Conservation (phyloP, 768 basidiomycete species). For the Fomitopsis serialis region DNA sequence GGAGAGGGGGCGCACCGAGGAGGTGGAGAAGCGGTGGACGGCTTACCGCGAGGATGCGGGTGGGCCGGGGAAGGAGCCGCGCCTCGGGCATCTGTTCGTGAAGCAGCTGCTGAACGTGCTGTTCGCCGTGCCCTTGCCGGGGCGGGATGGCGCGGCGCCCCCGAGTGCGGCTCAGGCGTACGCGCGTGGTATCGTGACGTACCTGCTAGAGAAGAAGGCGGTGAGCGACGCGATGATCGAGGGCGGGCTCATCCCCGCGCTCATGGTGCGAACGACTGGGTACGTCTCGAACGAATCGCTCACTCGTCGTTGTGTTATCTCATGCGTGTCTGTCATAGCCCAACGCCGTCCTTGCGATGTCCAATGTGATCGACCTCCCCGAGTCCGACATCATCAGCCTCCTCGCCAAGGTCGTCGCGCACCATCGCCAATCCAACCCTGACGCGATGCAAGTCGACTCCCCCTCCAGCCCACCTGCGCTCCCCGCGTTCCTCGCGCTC, state of each 20-base stretch:
- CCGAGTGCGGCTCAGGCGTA: constrained; percentile 28
- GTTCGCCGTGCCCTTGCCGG: constrained; percentile 36
- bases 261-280: constrained; percentile 68
- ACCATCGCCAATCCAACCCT: constrained; percentile 24
- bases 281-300: constrained; percentile 22
- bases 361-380: constrained; percentile 53
- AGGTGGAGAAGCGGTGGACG: constrained; percentile 39
- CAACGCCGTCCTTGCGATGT: constrained; percentile 44
- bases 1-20: constrained; percentile 37
- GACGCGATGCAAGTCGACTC: constrained; percentile 35
- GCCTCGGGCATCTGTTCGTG: constrained; percentile 46
- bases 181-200: constrained; percentile 49
- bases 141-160: constrained; percentile 1
- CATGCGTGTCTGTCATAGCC: constrained; percentile 13
- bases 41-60: background rate
- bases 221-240: constrained; percentile 61
- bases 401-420: constrained; percentile 39
- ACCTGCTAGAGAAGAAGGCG: constrained; percentile 50
- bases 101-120: constrained; percentile 49
- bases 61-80: constrained; percentile 1
- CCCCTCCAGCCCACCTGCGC: constrained; percentile 24
- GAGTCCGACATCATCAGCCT: constrained; percentile 59
- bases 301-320: background rate
- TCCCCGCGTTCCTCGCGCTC: constrained; percentile 32
- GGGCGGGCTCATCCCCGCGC: constrained; percentile 47